phyloP scores from a whole-genome alignment of 2,329 filamentous ascomycete species.

The Seiridium unicorne region DNA sequence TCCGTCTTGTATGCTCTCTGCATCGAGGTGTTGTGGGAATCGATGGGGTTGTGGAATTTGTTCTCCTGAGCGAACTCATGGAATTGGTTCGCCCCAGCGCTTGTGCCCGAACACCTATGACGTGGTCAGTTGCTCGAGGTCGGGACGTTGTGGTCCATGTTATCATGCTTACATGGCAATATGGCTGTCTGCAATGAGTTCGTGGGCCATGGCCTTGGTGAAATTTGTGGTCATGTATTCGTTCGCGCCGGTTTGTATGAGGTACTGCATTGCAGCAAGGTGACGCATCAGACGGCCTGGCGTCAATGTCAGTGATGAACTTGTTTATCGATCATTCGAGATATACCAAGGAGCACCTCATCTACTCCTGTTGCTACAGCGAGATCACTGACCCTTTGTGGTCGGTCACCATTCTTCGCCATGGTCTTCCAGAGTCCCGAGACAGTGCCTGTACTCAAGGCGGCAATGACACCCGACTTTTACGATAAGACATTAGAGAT shows the following conservation, averaged over 20 bases:
- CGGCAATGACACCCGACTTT: neutral
- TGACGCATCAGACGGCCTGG: constrained; percentile 29
- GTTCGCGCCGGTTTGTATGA: constrained; percentile 28
- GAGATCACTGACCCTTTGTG: constrained; percentile 29
- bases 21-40: constrained; percentile 25
- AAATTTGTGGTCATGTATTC: constrained; percentile 30
- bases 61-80: constrained; percentile 27
- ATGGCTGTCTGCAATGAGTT: constrained; percentile 23
- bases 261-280: constrained; percentile 30
- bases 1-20: constrained; percentile 32
- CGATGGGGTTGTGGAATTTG: constrained; percentile 27
- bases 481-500: neutral
- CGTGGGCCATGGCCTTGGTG: constrained; percentile 22
- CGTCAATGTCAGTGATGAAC: neutral
- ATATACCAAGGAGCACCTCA: constrained; percentile 23
- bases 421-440: constrained; percentile 33
- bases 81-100: constrained; percentile 19
- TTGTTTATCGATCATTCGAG: too few species aligned
- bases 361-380: constrained; percentile 26
- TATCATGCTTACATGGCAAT: constrained; percentile 21
- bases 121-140: neutral
- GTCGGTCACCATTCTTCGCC: constrained; percentile 24
- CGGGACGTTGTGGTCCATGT: too few species aligned
- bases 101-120: constrained; percentile 4
- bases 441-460: neutral